Conservation (phyloP, 129 eudicot genomes). For the Flaveria trinervia region DNA sequence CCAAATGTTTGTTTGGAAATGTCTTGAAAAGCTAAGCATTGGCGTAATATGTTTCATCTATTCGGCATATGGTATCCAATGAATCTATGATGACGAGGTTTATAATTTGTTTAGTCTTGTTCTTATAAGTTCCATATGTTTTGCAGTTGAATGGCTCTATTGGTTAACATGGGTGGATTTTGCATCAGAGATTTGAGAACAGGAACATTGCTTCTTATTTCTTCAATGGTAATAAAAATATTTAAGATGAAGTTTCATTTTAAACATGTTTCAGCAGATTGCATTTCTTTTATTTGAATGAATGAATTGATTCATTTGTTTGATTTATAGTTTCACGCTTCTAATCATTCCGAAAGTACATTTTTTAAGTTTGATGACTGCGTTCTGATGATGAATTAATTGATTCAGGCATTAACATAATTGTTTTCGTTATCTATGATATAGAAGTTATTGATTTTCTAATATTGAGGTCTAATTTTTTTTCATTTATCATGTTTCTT, state of each 20-base stretch:
- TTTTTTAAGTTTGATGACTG: not conserved
- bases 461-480: too few species aligned
- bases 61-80: not conserved
- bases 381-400: not conserved
- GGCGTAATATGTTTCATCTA: constrained; percentile 1
- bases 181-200: constrained; percentile 9
- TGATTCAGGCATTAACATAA: not conserved
- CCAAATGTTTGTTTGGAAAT: not conserved
- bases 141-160: constrained; percentile 27
- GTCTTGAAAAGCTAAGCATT: not conserved
- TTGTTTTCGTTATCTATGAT: not conserved
- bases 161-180: constrained; percentile 21
- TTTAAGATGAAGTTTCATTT: constrained; percentile 23
- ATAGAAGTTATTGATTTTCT: too few species aligned
- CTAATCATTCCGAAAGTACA: not conserved
- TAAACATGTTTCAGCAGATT: constrained; percentile 24
- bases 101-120: not conserved
- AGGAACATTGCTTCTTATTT: constrained; percentile 14
- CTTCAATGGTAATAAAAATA: constrained; percentile 28
- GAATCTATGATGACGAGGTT: not conserved
- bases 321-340: constrained; percentile 7
- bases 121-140: constrained; percentile 2
- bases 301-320: constrained; percentile 17
- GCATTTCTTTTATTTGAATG: constrained; percentile 23
- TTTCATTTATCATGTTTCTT: not conserved